These are phyloP conservation scores for Trametes maxima DNA, from an alignment of 768 basidiomycete species.

Conservation along the genomic window DNA sequence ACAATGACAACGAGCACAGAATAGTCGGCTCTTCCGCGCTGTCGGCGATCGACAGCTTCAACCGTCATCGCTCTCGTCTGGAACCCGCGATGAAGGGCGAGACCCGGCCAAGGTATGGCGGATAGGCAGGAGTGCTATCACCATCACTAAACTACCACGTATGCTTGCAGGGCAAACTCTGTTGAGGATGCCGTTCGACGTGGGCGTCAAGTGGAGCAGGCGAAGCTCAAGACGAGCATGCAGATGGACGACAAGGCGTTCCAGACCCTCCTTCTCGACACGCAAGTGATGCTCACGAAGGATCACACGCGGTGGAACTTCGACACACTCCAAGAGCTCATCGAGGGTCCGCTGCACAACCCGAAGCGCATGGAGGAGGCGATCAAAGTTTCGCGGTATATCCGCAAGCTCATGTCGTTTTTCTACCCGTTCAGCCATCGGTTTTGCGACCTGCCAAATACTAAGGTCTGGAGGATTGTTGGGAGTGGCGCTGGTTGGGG, in stretches of 20 bases:
- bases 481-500: neutral
- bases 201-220: conserved; percentile 87
- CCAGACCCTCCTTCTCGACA: conserved; percentile 81
- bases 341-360: conserved; percentile 91
- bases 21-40: conserved; percentile 85
- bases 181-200: conserved; percentile 85
- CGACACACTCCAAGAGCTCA: conserved; percentile 82
- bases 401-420: conserved; percentile 89
- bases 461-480: conserved; percentile 46
- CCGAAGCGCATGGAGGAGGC: conserved; percentile 94
- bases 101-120: conserved; percentile 63
- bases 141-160: neutral
- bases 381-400: conserved; percentile 85
- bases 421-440: conserved; percentile 89
- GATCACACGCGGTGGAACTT: conserved; percentile 93
- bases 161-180: conserved; percentile 62
- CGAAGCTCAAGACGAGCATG: conserved; percentile 85
- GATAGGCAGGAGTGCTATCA: neutral
- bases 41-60: conserved; percentile 89
- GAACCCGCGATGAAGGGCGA: conserved; percentile 55
- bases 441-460: conserved; percentile 80
- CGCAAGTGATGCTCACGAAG: conserved; percentile 86
- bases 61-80: conserved; percentile 79
- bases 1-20: conserved; percentile 72
- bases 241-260: conserved; percentile 96